These are phyloP conservation scores for Ramularia endophylla DNA, from an alignment of 2,329 filamentous ascomycete species.

Conservation along the genomic window DNA sequence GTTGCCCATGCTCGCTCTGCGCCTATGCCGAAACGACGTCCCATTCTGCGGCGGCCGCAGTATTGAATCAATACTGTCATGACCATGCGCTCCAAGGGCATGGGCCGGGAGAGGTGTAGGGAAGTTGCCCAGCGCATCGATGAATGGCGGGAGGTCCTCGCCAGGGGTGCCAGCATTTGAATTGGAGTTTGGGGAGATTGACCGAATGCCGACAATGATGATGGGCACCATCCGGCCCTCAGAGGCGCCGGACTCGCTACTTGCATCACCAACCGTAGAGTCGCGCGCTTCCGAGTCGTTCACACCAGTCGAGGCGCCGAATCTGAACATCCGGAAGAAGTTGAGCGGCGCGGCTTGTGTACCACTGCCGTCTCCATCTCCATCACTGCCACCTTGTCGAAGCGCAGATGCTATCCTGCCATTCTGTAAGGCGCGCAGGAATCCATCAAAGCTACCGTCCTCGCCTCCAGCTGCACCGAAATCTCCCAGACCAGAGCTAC, in stretches of 20 bases:
- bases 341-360: conserved; percentile 52
- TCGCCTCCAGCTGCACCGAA: conserved; percentile 41
- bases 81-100: conserved; percentile 30
- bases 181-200: conserved; percentile 51
- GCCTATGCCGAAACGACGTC: conserved; percentile 49
- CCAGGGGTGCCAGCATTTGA: conserved; percentile 32
- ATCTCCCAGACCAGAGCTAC: conserved; percentile 29
- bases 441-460: conserved; percentile 58
- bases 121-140: conserved; percentile 46
- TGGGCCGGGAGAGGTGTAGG: conserved; percentile 33
- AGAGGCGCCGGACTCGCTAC: conserved; percentile 33
- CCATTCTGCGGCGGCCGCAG: conserved; percentile 50
- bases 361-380: conserved; percentile 34
- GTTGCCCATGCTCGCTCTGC: conserved; percentile 50
- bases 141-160: conserved; percentile 45
- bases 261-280: conserved; percentile 8
- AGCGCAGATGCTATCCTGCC: conserved; percentile 54
- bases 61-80: conserved; percentile 45
- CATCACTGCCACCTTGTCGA: conserved; percentile 37
- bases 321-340: conserved; percentile 64
- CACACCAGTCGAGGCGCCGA: conserved; percentile 47
- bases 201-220: conserved; percentile 64
- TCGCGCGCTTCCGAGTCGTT: conserved; percentile 25
- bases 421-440: conserved; percentile 57
- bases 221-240: conserved; percentile 60